phyloP scores from a whole-genome alignment of 2,329 filamentous ascomycete genomes.

The Calonectria henricotiae region DNA sequence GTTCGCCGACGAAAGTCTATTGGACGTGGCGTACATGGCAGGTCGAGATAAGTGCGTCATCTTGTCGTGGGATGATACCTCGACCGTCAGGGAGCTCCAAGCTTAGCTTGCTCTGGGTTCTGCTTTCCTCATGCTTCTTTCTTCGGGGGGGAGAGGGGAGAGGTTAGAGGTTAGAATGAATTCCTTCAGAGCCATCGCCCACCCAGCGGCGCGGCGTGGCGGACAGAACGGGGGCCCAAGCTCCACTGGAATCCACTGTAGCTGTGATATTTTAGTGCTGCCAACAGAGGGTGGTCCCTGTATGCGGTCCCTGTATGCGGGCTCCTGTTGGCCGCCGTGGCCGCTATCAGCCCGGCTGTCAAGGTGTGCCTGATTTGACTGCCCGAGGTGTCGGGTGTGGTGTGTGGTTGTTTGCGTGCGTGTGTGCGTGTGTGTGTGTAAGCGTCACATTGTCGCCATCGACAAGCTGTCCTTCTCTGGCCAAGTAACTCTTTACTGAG shows the following conservation, averaged over 20 bases:
- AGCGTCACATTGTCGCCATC: constrained; percentile 37
- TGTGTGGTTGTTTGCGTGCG: constrained; percentile 14
- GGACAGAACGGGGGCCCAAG: constrained; percentile 27
- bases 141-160: no score
- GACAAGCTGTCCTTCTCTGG: constrained; percentile 34
- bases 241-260: constrained; percentile 29
- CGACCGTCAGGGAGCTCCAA: constrained; percentile 31
- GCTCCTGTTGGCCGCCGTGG: constrained; percentile 15
- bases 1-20: not conserved
- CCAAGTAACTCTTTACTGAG: constrained; percentile 1
- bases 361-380: constrained; percentile 9
- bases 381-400: constrained; percentile 12
- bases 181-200: constrained; percentile 9
- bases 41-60: constrained; percentile 32
- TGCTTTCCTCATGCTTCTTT: not conserved
- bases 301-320: not conserved
- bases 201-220: constrained; percentile 17
- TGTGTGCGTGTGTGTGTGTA: constrained; percentile 6
- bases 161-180: not conserved
- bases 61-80: constrained; percentile 34
- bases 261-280: constrained; percentile 34
- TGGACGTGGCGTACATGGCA: not conserved
- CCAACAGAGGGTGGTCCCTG: constrained; percentile 10
- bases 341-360: constrained; percentile 4
- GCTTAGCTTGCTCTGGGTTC: constrained; percentile 25